phyloP scores from a whole-genome alignment of 176 grass and related monocot species.

The Zoysia pacifica region DNA sequence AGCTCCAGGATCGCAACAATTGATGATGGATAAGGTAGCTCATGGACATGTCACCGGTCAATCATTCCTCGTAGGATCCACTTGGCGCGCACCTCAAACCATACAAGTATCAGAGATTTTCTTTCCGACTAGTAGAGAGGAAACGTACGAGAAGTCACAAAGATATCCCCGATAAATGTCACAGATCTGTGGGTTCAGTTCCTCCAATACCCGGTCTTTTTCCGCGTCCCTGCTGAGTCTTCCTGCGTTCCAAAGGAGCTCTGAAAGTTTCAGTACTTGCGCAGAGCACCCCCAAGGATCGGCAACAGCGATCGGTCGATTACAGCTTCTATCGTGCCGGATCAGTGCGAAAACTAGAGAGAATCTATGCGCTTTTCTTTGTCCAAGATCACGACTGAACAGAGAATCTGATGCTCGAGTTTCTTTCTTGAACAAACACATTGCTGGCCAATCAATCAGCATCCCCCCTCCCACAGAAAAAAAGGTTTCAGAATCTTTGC shows the following conservation, averaged over 20 bases:
- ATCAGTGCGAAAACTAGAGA: conserved; percentile 2
- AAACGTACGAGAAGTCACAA: no score
- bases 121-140: no score
- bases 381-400: background rate
- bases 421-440: background rate
- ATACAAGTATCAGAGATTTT: no score
- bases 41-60: background rate
- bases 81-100: background rate
- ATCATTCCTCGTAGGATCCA: conserved; percentile 15
- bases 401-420: conserved; percentile 11
- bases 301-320: background rate
- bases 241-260: no score
- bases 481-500: background rate
- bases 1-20: background rate
- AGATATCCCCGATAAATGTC: no score
- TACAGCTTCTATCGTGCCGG: background rate
- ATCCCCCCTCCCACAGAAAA: background rate
- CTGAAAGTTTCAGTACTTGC: background rate
- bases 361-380: background rate
- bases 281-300: background rate
- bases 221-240: no score
- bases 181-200: no score
- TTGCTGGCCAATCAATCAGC: conserved; percentile 6
- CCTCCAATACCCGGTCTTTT: no score
- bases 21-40: background rate